Conservation (phyloP, 2,329 filamentous ascomycete species). For the Colletotrichum nymphaeae region DNA sequence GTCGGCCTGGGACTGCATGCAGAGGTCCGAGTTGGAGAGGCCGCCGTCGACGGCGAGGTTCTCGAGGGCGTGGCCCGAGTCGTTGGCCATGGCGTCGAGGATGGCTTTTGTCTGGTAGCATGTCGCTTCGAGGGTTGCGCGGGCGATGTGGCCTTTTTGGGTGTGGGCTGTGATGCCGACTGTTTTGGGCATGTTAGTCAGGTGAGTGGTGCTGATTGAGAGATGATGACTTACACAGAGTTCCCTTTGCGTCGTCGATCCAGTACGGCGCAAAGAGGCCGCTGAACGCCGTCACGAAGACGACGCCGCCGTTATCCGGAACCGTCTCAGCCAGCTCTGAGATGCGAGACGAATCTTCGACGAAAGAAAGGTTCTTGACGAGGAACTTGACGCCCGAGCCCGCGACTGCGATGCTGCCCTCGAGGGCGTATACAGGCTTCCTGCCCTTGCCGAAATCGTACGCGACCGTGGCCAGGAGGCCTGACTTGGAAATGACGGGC, state of each 20-base stretch:
- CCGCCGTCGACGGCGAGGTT: slow-evolving; percentile 88
- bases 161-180: slow-evolving; percentile 89
- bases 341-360: slow-evolving; percentile 61
- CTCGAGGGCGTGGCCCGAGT: slow-evolving; percentile 80
- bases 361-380: slow-evolving; percentile 72
- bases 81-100: slow-evolving; percentile 89
- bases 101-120: slow-evolving; percentile 96
- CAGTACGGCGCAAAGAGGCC: slow-evolving; percentile 94
- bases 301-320: slow-evolving; percentile 82
- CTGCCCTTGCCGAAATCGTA: slow-evolving; percentile 77
- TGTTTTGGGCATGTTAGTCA: slow-evolving; percentile 40
- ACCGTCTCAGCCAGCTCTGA: slow-evolving; percentile 64
- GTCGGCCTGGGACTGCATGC: slow-evolving; percentile 93
- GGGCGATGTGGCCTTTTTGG: slow-evolving; percentile 85
- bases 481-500: slow-evolving; percentile 86
- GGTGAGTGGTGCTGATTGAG: background rate
- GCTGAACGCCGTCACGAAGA: slow-evolving; percentile 91
- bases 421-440: slow-evolving; percentile 80
- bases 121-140: slow-evolving; percentile 89
- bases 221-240: slow-evolving; percentile 70
- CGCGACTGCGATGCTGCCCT: slow-evolving; percentile 86
- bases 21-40: slow-evolving; percentile 88
- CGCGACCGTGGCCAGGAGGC: slow-evolving; percentile 86
- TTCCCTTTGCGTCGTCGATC: slow-evolving; percentile 93
- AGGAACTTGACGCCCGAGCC: slow-evolving; percentile 84